Conservation (phyloP, 2,329 filamentous ascomycete genomes). For the Fusarium denticulatum region DNA sequence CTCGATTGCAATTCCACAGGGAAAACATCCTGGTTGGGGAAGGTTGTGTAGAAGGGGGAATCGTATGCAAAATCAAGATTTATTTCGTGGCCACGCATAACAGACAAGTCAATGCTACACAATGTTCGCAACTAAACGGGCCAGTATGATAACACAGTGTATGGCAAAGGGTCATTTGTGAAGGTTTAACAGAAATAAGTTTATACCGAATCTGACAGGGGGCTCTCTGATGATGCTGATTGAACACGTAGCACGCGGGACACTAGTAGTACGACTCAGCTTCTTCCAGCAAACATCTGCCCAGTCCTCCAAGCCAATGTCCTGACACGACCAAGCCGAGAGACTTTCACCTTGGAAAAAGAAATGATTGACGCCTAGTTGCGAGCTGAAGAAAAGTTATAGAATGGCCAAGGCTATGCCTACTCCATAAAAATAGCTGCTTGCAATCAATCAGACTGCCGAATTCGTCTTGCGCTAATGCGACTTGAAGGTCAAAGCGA, state of each 20-base stretch:
- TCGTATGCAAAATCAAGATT: neutral
- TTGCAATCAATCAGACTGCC: neutral
- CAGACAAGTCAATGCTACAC: neutral
- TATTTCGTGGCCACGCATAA: neutral
- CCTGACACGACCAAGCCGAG: neutral
- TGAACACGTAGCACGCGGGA: neutral
- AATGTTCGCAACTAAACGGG: rapidly evolving
- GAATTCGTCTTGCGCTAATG: too few relatives aligned
- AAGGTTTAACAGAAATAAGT: neutral
- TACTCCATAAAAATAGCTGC: neutral
- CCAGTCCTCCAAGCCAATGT: too few relatives aligned
- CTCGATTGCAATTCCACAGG: rapidly evolving
- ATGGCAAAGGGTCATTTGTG: rapidly evolving
- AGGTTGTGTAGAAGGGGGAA: too few relatives aligned
- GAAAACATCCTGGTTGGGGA: too few relatives aligned
- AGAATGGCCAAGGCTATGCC: neutral
- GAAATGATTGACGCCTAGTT: neutral
- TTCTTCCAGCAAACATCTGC: neutral
- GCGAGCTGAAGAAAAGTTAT: neutral
- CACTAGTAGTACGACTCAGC: neutral
- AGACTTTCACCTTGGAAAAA: neutral
- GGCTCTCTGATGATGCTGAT: rapidly evolving
- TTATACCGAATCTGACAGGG: too few relatives aligned
- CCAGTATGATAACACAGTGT: too few relatives aligned
- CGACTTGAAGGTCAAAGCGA: neutral